Percentiles rank a stretch among this genome's conserved stretches.
phyloP scores from a whole-genome alignment of 2,329 filamentous ascomycete species.

The Mycosphaerella sp. region DNA sequence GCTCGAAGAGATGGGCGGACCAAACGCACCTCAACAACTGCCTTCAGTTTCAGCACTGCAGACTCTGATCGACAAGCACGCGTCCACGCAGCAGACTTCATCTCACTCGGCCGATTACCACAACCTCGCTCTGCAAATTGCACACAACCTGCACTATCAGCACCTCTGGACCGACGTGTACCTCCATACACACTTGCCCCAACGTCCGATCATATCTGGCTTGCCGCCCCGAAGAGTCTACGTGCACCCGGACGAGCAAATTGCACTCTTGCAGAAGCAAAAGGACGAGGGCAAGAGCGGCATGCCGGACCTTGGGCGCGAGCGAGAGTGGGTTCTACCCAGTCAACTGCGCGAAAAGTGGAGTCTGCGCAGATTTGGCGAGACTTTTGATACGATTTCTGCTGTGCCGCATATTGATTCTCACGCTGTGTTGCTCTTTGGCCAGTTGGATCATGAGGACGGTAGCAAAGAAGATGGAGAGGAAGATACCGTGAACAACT shows the following conservation, averaged over 20 bases:
- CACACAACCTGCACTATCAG: constrained; percentile 66
- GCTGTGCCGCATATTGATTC: constrained; percentile 38
- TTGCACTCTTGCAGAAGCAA: constrained; percentile 58
- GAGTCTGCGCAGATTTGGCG: constrained; percentile 59
- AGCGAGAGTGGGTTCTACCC: constrained; percentile 71
- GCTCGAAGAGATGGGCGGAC: constrained; percentile 5
- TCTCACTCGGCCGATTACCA: constrained; percentile 27
- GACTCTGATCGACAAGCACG: constrained; percentile 11
- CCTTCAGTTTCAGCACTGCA: constrained; percentile 19
- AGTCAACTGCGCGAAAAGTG: constrained; percentile 67
- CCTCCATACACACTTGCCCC: constrained; percentile 16
- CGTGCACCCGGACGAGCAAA: constrained; percentile 76
- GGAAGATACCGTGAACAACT: constrained; percentile 30
- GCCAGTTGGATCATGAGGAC: constrained; percentile 10
- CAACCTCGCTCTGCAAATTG: constrained; percentile 55
- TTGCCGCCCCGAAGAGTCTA: constrained; percentile 68
- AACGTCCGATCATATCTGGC: constrained; percentile 62
- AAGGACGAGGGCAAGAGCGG: constrained; percentile 33
- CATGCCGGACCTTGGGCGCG: constrained; percentile 32
- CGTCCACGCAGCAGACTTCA: constrained; percentile 10
- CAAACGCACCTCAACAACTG: background rate
- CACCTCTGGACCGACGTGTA: constrained; percentile 65
- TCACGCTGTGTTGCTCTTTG: constrained; percentile 16
- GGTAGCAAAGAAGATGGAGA: constrained; percentile 23
- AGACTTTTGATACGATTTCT: constrained; percentile 57